phyloP scores from a whole-genome alignment of 805 yeast genomes.

The Myxozyma sirexii region DNA sequence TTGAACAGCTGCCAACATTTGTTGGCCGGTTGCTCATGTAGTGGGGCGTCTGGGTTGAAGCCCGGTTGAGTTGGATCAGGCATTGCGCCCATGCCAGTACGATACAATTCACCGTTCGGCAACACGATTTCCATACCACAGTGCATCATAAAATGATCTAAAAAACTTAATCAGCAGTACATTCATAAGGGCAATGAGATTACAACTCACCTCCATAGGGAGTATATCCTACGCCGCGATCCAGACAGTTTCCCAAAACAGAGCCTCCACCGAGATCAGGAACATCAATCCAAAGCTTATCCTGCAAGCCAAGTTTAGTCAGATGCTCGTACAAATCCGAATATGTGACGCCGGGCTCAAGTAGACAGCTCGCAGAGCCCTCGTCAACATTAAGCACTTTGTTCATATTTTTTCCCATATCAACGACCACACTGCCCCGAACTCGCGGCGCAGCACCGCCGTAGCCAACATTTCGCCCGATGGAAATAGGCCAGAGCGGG shows the following conservation, averaged over 20 bases:
- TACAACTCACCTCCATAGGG: constrained; percentile 13
- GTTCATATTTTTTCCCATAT: constrained; percentile 9
- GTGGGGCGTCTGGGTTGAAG: not conserved
- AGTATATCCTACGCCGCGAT: constrained; percentile 15
- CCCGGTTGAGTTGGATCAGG: constrained; percentile 11
- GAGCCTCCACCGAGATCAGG: constrained; percentile 16
- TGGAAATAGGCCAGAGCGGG: constrained; percentile 14
- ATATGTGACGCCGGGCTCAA: constrained; percentile 10
- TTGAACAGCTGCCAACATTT: constrained; percentile 11
- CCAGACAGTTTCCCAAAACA: constrained; percentile 5
- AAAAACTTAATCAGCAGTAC: not conserved
- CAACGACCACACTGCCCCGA: constrained; percentile 12
- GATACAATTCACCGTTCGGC: constrained; percentile 10
- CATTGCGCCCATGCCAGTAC: constrained; percentile 17
- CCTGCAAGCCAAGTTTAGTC: not conserved
- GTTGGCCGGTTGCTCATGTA: constrained; percentile 10
- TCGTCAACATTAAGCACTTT: constrained; percentile 5
- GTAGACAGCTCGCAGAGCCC: not conserved
- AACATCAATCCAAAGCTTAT: constrained; percentile 18
- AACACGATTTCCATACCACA: constrained; percentile 15
- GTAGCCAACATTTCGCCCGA: constrained; percentile 14
- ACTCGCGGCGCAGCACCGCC: constrained; percentile 19
- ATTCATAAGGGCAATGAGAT: not conserved
- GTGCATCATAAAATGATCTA: constrained; percentile 12
- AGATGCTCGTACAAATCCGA: constrained; percentile 2